Percentiles rank a stretch among this genome's conserved stretches.
Evolutionary conservation across 2,329 filamentous ascomycete species (phyloP).

Genomic region (Pyrenochaeta sp.): DNA sequence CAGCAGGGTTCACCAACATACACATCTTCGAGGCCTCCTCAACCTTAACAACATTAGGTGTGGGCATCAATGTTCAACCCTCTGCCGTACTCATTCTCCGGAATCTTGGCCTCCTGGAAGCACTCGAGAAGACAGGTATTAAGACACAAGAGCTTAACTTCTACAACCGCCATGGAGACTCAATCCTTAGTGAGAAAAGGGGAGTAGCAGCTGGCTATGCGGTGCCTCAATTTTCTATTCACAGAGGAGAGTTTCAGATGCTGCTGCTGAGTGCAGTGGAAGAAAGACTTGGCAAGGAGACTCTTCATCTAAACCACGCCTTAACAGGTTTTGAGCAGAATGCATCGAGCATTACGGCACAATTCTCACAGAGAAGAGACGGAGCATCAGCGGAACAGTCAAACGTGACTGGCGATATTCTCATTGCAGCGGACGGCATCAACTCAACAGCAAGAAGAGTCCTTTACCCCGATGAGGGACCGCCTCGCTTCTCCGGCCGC

Average conservation of each 20-base stretch:
- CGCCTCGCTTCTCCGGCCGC: conserved; percentile 55
- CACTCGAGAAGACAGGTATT: conserved; percentile 51
- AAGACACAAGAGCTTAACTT: conserved; percentile 55
- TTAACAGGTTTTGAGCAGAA: conserved; percentile 48
- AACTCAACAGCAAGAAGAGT: conserved; percentile 53
- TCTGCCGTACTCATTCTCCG: conserved; percentile 55
- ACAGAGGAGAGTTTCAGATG: conserved; percentile 57
- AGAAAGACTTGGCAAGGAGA: conserved; percentile 49
- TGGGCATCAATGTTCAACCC: conserved; percentile 58
- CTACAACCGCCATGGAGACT: conserved; percentile 54
- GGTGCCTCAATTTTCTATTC: conserved; percentile 56
- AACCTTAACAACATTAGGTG: conserved; percentile 53
- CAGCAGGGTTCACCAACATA: conserved; percentile 65
- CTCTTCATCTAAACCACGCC: conserved; percentile 51
- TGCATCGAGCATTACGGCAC: conserved; percentile 47
- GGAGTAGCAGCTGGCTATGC: conserved; percentile 52
- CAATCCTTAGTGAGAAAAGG: conserved; percentile 53
- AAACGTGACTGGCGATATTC: conserved; percentile 41
- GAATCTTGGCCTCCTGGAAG: conserved; percentile 53
- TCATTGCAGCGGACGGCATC: conserved; percentile 56
- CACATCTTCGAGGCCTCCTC: conserved; percentile 53
- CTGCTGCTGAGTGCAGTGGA: conserved; percentile 53
- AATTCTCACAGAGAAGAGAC: conserved; percentile 42
- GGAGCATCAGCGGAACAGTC: conserved; percentile 36
- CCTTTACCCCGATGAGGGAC: conserved; percentile 55